Base-by-base conservation (phyloP, 352 stramenopile genomes). In the Phytophthora sansomeana region DNA sequence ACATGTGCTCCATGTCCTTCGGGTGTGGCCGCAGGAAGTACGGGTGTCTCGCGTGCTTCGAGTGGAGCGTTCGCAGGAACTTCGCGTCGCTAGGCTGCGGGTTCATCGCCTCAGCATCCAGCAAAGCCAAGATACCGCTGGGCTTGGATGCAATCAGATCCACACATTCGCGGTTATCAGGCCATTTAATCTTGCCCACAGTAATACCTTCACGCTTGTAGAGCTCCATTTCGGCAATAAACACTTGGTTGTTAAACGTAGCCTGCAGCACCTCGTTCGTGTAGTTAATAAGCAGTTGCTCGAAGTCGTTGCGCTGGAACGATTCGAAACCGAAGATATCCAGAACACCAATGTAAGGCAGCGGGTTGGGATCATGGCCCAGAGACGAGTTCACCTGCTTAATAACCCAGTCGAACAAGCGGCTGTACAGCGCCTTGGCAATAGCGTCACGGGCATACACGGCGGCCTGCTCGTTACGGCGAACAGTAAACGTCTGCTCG, bases 351-450 rank as follows among this genome's bases (percentile, higher is more conserved):
- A 97, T 96, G 78, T 94, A 97, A 43, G 85, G 87, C 74, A 95
- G 67, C 21, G 83, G 71, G 24, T 76, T 76, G 32, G 88, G 82
- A 43, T 95, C 87, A 43, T 97, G 85, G 10, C 84, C 88, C 8
- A 97, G 74, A 64, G 79, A 92, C 56, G 65, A 69, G 82, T 98
- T 98, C 26, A 98, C 89, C 57, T 97, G 87, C 33, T 89, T 67
- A 35, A 98, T 95, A 38, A 98, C 78, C 92, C 92, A 98, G 63
- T 97, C 83, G 67, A 99, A 99, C 35, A 98, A 77, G 26, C 89
- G 83, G 38, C 80, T 89, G 76, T 98, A 99, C 6, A 99, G 63
- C 33, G 93, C 87, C 78, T 99, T 99, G 13, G 94, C 87, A 51
- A 99, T 93, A 5, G 92, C 93, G 50, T 98, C 90, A 52, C 96